Conservation (phyloP, 148 eudicot species). For the Limonium bicolor region DNA sequence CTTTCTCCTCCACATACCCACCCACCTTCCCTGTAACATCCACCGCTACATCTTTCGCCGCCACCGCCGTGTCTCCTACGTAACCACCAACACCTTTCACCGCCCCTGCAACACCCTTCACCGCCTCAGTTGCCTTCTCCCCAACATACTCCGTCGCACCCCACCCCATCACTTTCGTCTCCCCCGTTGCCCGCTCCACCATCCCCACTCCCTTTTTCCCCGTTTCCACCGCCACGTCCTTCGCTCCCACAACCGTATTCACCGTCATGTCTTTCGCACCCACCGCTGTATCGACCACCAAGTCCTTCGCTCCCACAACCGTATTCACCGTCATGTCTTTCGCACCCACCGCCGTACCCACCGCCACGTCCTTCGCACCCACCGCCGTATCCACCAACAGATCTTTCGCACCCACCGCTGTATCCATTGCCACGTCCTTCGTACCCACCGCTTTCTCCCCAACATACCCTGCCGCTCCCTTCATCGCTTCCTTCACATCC, state of each 20-base stretch:
- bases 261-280: no score
- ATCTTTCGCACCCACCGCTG: background rate
- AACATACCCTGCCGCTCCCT: background rate
- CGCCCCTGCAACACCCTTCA: background rate
- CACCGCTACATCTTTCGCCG: constrained; percentile 4
- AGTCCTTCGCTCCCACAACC: background rate
- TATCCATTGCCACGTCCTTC: constrained; percentile 1
- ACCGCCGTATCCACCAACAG: background rate
- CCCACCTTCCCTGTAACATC: background rate
- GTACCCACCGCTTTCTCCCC: background rate
- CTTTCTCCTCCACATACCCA: constrained; percentile 1
- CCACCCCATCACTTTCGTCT: constrained; percentile 2
- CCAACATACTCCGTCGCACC: constrained; percentile 4
- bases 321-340: background rate
- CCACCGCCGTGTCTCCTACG: background rate
- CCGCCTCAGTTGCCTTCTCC: constrained; percentile 6
- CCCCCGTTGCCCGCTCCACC: constrained; percentile 2
- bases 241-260: background rate
- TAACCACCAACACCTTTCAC: constrained; percentile 7
- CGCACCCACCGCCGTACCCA: background rate
- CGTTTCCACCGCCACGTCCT: background rate
- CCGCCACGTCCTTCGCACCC: background rate
- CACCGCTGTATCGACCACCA: background rate
- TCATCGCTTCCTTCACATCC: background rate
- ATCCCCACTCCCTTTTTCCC: background rate